phyloP scores from a whole-genome alignment of 2,329 filamentous ascomycete species.

The Hirsutella minnesotensis region DNA sequence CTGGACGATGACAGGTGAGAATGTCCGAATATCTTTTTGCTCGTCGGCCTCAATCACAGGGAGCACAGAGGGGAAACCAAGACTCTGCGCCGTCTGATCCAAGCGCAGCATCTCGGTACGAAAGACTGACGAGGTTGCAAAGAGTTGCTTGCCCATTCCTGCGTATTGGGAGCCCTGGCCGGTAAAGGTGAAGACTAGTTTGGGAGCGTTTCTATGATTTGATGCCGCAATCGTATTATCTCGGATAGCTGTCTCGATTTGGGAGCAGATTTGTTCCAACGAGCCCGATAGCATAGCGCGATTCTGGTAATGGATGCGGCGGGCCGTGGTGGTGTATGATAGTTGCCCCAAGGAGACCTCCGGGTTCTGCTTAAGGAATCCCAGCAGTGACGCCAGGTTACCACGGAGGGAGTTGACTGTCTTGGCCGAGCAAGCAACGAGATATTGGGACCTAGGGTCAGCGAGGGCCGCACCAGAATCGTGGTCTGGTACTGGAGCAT shows the following conservation, averaged over 20 bases:
- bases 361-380: slow-evolving; percentile 28
- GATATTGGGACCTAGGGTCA: slow-evolving; percentile 24
- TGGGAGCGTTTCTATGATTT: neutral
- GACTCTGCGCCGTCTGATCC: slow-evolving; percentile 13
- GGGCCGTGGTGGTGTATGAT: slow-evolving; percentile 43
- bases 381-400: slow-evolving; percentile 17
- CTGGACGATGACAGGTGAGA: slow-evolving; percentile 15
- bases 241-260: neutral
- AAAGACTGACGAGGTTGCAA: slow-evolving; percentile 16
- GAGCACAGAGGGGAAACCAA: slow-evolving; percentile 24
- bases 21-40: neutral
- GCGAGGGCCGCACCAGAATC: slow-evolving; percentile 24
- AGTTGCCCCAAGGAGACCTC: slow-evolving; percentile 28
- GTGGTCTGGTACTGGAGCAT: slow-evolving; percentile 29
- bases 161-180: slow-evolving; percentile 25
- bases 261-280: neutral
- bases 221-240: neutral
- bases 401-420: slow-evolving; percentile 12
- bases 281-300: neutral
- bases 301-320: slow-evolving; percentile 11
- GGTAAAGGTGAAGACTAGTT: slow-evolving; percentile 26
- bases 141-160: slow-evolving; percentile 19
- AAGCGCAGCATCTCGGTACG: slow-evolving; percentile 16
- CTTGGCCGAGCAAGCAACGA: slow-evolving; percentile 7
- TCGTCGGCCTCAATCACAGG: slow-evolving; percentile 26